Evolutionary conservation across 2,329 filamentous ascomycete genomes (phyloP), one percentile per base, ranked within the genome.

Genomic region (Venturia effusa): DNA sequence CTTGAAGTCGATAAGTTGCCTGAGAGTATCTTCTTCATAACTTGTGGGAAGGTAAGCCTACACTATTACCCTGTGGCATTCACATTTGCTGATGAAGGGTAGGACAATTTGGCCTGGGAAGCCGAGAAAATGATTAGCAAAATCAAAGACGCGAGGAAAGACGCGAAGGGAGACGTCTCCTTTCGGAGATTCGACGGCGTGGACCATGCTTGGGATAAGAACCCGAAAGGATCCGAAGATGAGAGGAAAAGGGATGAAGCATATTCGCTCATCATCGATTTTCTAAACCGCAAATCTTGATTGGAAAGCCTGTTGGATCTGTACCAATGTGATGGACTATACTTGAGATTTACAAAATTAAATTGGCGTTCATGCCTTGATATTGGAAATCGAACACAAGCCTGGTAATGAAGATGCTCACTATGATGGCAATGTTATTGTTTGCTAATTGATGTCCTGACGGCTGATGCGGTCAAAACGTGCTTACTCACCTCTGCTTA

Each of bases 141-240:
- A 63, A 61, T 74, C 10, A 66, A 68, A 24, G 67, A 61, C 3
- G 59, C 22, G 32, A 32, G 45, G 30, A 41, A 24, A 19, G 30
- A 64, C 62, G 3, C 66, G 64, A 17, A 69, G 66, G 63, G 67
- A 7, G 24, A 67, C 22, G 71, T 74, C 4, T 66, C 72, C 15
- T 61, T 67, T 43, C 65, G 59, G 32, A 41, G 71, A 48, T 71
- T 76, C 69, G 66, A 72, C 4, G 69, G 68, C 3, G 71, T 70
- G 61, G 69, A 68, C 41, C 75, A 78, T 69, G 75, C 62, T n/a
- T 77, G 71, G 68, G 75, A 77, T 66, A 76, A 77, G 67, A 66
- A 69, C 39, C 66, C 69, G 1, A 43, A 13, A 13, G 59, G 40
- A 19, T 57, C 51, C 4, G 40, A 60, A 3, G 37, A 41, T 11